A percentile compares a stretch with the other conserved stretches of the same genome.
phyloP scores from a whole-genome alignment of 2,329 filamentous ascomycete species.

The Phialophora verrucosa region DNA sequence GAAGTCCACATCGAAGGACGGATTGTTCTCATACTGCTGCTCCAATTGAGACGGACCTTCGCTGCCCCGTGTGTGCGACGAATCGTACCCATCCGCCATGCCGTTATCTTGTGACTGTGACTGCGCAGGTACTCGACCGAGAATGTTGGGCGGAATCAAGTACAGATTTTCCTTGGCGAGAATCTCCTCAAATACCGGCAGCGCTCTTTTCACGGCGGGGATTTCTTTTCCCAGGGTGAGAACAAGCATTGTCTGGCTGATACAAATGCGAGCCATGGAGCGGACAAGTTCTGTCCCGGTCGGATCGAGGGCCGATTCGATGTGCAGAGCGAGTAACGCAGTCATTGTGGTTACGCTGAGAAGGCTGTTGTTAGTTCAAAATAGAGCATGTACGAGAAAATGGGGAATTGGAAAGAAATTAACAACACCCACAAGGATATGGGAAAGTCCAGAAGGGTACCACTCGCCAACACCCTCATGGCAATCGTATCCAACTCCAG shows the following conservation, averaged over 20 bases:
- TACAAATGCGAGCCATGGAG: slow-evolving; percentile 41
- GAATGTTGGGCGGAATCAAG: slow-evolving; percentile 33
- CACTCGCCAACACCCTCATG: slow-evolving; percentile 39
- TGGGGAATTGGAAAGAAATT: slow-evolving; percentile 29
- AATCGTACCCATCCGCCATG: slow-evolving; percentile 34
- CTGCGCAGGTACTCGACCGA: slow-evolving; percentile 32
- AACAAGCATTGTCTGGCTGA: slow-evolving; percentile 40
- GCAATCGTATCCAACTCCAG: slow-evolving; percentile 40
- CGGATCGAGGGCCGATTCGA: slow-evolving; percentile 39
- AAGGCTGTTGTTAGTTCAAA: slow-evolving; percentile 29
- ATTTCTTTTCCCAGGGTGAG: slow-evolving; percentile 39
- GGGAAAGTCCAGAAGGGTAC: slow-evolving; percentile 38
- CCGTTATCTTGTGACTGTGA: slow-evolving; percentile 36
- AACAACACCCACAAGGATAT: slow-evolving; percentile 37
- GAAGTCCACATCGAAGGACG: slow-evolving; percentile 37
- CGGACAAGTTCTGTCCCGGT: slow-evolving; percentile 39
- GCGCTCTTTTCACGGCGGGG: slow-evolving; percentile 38
- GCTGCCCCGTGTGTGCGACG: slow-evolving; percentile 30
- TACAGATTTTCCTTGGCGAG: slow-evolving; percentile 39
- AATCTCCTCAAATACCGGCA: slow-evolving; percentile 39
- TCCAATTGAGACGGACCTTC: slow-evolving; percentile 35
- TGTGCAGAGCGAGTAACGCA: slow-evolving; percentile 39
- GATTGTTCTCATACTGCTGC: slow-evolving; percentile 36
- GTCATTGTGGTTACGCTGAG: slow-evolving; percentile 39
- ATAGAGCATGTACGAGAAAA: slow-evolving; percentile 19